These are phyloP conservation scores for Fraxinus latifolia DNA, from an alignment of 305 asterid species.

Conservation along the genomic window DNA sequence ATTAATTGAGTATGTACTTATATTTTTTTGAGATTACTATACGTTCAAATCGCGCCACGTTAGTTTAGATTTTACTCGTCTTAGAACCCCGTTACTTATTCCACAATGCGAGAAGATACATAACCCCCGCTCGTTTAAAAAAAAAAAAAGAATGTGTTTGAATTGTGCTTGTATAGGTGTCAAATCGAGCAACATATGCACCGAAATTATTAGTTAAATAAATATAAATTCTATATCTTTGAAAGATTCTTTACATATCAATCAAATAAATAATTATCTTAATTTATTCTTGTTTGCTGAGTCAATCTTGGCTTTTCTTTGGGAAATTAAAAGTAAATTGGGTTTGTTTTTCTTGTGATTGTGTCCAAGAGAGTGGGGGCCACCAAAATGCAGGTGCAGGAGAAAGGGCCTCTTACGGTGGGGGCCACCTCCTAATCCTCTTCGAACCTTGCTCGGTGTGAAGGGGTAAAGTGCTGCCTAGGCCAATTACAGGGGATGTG, in stretches of 20 bases:
- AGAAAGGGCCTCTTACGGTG: not conserved
- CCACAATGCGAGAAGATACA: not conserved
- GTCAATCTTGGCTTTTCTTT: constrained; percentile 50
- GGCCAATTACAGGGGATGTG: not conserved
- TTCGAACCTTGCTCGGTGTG: not conserved
- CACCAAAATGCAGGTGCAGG: constrained; percentile 31
- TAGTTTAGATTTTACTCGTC: not conserved
- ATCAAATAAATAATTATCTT: not conserved
- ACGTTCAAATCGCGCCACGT: not conserved
- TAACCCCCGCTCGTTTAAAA: not conserved
- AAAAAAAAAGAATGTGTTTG: not conserved
- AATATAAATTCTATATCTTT: not conserved
- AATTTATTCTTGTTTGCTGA: constrained; percentile 8
- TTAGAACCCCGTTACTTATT: not conserved
- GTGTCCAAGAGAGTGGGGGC: constrained; percentile 19
- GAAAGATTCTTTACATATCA: constrained; percentile 23
- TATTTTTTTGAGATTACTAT: not conserved
- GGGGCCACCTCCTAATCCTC: constrained; percentile 28
- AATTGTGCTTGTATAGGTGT: constrained; percentile 16
- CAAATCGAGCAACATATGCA: constrained; percentile 19
- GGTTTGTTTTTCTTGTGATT: constrained; percentile 18
- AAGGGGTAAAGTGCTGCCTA: not conserved
- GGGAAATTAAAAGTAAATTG: not conserved
- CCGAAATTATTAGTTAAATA: constrained; percentile 2
- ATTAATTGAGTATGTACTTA: not conserved